Base-by-base conservation (phyloP, 2,329 filamentous ascomycete genomes). In the Clarireedia homoeocarpa region DNA sequence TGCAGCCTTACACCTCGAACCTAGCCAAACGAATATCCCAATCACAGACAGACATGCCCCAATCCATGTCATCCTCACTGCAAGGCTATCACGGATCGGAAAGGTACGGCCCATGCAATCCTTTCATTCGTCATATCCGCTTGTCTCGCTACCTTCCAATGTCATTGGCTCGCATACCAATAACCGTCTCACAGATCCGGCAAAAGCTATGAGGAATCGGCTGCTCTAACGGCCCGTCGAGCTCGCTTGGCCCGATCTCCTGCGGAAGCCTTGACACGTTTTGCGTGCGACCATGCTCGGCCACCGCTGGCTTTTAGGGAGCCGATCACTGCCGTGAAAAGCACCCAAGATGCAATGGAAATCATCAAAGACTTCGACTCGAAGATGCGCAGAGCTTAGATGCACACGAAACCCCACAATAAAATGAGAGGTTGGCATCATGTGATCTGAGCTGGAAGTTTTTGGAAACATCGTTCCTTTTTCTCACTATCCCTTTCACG, bases 21-120 rank as follows among this genome's bases (percentile, higher is more conserved):
- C 23, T 20, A 44, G 40, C 40, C 40, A 44, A 36, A 5, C n/a
- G 26, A 12, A 26, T 26, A 44, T 12, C 12, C 14, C 45, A 45
- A n/a, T 34, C n/a, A 12, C 30, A 17, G 6, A 36, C n/a, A n/a
- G 7, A 12, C 15, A 55, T 55, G 53, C 47, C 47, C 23, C 53
- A 51, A 51, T 55, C 53, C 12, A 27, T 55, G 15, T 55, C 53
- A 38, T 55, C 53, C 12, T 55, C 53, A 10, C 24, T 55, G 38
- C 53, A 45, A 55, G 53, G 53, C 53, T 55, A 27, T 17, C 6
- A 45, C 38, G 53, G 47, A 5, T 55, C 47, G 15, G 46, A 51
- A 12, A 51, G 34, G 53, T 55, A 24, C 9, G 20, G 17, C 7
- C 17, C 14, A 5, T n/a, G 14, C 38, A 48, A 40, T 40, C 47